A percentile compares a stretch with the other conserved stretches of the same genome.
Conservation (phyloP, 2,329 filamentous ascomycete genomes). For the Claviceps humidiphila region DNA sequence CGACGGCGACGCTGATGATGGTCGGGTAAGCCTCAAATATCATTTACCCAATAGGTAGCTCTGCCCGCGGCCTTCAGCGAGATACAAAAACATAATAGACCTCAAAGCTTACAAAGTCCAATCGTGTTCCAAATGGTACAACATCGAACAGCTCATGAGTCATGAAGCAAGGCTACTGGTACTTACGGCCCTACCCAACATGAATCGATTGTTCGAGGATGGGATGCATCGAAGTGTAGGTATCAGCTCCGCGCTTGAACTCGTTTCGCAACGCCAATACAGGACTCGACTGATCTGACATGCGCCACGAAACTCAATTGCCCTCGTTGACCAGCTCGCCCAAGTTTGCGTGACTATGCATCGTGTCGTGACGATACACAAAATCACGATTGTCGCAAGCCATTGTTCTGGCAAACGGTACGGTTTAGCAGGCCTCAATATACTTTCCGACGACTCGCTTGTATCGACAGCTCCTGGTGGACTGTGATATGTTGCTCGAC, state of each 20-base stretch:
- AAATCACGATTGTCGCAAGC: neutral
- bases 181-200: neutral
- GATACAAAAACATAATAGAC: too few species aligned
- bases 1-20: too few species aligned
- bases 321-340: neutral
- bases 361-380: neutral
- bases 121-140: too few species aligned
- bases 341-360: neutral
- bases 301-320: neutral
- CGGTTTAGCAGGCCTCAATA: too few species aligned
- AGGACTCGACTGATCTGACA: neutral
- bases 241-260: neutral
- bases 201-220: neutral
- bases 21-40: too few species aligned
- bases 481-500: neutral
- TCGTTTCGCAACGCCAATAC: too few species aligned
- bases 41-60: too few species aligned
- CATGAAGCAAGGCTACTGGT: neutral
- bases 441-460: too few species aligned
- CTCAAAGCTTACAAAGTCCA: too few species aligned
- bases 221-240: neutral
- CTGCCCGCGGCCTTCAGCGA: too few species aligned
- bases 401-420: too few species aligned
- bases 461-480: too few species aligned
- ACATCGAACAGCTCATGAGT: neutral